Conservation (phyloP, 768 basidiomycete species). For the Leccinum fibrillosum region DNA sequence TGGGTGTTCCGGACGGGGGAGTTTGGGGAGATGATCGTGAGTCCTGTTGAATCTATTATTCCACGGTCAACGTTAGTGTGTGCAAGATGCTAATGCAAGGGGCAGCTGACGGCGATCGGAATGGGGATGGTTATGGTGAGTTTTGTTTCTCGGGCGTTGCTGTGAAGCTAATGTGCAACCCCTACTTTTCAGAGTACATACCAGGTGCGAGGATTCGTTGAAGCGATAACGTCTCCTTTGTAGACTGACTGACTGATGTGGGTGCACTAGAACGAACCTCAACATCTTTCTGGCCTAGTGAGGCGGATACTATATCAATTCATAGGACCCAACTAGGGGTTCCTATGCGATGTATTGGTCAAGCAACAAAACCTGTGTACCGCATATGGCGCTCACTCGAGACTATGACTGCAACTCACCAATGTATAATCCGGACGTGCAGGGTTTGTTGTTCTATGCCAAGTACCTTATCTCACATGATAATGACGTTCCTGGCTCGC, state of each 20-base stretch:
- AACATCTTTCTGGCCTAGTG: constrained; percentile 79
- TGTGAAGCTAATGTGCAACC: constrained; percentile 4
- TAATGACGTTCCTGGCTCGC: neutral
- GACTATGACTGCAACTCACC: neutral
- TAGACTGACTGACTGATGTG: constrained; percentile 4
- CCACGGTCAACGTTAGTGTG: neutral
- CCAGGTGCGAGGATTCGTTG: constrained; percentile 44
- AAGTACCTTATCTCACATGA: neutral
- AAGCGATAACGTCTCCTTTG: neutral
- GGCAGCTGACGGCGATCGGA: constrained; percentile 62
- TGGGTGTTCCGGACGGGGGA: constrained; percentile 70
- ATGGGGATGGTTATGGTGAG: constrained; percentile 92
- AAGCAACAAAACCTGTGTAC: neutral
- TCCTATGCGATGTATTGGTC: neutral
- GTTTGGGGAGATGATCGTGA: constrained; percentile 63
- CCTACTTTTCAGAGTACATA: constrained; percentile 60
- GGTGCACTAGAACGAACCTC: constrained; percentile 55
- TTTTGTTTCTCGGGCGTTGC: constrained; percentile 4
- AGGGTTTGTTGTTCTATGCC: neutral
- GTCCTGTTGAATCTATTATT: constrained; percentile 20
- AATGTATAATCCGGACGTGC: neutral
- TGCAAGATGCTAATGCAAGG: constrained; percentile 8
- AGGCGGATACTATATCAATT: constrained; percentile 83
- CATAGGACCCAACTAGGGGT: constrained; percentile 71
- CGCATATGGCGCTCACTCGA: neutral